Base-by-base conservation (phyloP, 2,329 filamentous ascomycete species). In the Hymenoscyphus scutula region DNA sequence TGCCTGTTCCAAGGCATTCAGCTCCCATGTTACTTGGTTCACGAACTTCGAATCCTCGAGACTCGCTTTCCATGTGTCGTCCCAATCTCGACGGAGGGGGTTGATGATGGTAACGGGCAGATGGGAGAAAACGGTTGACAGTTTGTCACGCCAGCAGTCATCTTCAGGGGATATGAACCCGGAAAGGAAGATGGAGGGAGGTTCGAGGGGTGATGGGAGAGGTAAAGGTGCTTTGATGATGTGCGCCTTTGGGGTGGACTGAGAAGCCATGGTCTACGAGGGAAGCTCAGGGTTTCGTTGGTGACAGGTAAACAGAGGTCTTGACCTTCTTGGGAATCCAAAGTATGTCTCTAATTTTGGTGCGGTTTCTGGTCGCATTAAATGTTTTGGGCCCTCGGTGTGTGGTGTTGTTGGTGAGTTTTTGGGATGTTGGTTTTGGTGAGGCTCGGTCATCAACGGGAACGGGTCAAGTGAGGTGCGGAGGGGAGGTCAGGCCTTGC, bases 1-100 rank as follows among this genome's bases (percentile, higher is more conserved):
- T 0, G 83, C 82, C 1, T 65, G 64, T 15, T 84, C 80, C 65
- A 85, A 81, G 72, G 79, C 83, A 17, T 80, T 76, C 1, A 89
- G 76, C 75, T 89, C 87, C 86, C 87, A 89, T 32, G 79, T 73
- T 0, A 85, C 79, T 71, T 89, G 87, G 45, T 80, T 73, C 8
- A 72, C 73, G 73, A 84, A 88, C 0, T 75, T 77, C 2, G 66
- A 64, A 62, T 80, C 80, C 0, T 74, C 72, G 19, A 79, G 74
- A 56, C 85, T 80, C 59, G 86, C 81, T 15, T 65, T 74, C 79
- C 82, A 85, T 1, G 74, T 78, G 8, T 72, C 69, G 68, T 86
- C 80, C 87, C 86, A 89, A 70, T 83, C 78, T 5, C 75, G 62
- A 1, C 85, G 80, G 8, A 80, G 75, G 0, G 86, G 87, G 66